Conservation (phyloP, 345 rosid species). For the Cardiospermum halicacabum region DNA sequence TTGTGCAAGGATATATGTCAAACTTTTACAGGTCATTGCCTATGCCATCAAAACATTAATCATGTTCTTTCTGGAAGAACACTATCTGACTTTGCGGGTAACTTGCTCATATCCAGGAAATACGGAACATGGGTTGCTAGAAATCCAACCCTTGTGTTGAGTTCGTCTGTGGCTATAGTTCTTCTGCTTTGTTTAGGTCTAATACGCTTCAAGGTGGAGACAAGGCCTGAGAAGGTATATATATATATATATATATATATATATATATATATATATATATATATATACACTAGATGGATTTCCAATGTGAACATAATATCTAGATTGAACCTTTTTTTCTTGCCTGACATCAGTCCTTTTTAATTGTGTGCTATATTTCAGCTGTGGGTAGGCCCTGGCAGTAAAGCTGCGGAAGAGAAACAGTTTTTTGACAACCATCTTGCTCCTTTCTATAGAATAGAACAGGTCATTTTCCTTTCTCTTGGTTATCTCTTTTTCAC, state of each 20-base stretch:
- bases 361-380: constrained; percentile 31
- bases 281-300: too few relatives aligned
- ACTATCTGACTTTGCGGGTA: constrained; percentile 12
- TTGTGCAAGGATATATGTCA: constrained; percentile 87
- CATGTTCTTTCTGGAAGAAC: constrained; percentile 2
- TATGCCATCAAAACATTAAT: constrained; percentile 12
- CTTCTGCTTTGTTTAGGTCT: constrained; percentile 88
- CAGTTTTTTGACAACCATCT: constrained; percentile 81
- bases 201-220: constrained; percentile 89
- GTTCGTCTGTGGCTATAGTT: constrained; percentile 55
- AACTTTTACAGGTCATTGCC: constrained; percentile 68
- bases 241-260: too few relatives aligned
- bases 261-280: too few relatives aligned
- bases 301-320: too few relatives aligned
- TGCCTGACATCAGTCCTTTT: constrained; percentile 7
- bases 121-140: constrained; percentile 94
- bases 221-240: constrained; percentile 90
- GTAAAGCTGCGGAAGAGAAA: constrained; percentile 91
- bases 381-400: constrained; percentile 99
- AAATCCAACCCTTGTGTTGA: constrained; percentile 67
- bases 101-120: constrained; percentile 46
- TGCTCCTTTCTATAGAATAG: constrained; percentile 94
- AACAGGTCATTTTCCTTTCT: constrained; percentile 53
- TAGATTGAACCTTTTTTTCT: neutral
- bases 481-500: neutral